Evolutionary conservation across 768 basidiomycete genomes (phyloP).

Genomic region (Coprinopsis marcescibilis): DNA sequence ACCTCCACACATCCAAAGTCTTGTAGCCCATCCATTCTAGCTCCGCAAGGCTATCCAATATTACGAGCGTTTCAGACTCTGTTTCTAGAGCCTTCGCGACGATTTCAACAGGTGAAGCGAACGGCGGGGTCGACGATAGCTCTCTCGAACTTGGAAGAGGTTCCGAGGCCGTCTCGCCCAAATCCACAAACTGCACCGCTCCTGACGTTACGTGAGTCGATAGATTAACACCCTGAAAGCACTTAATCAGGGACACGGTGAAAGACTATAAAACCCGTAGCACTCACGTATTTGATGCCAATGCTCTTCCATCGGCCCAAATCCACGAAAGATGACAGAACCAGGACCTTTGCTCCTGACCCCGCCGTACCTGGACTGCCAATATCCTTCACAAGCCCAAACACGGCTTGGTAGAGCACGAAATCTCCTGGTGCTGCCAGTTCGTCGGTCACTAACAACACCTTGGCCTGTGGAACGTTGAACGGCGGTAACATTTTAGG

Average conservation of each 20-base stretch:
- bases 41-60: conserved; percentile 65
- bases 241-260: conserved; percentile 35
- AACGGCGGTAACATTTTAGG: conserved; percentile 29
- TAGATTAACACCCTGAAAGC: conserved; percentile 13
- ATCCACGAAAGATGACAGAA: conserved; percentile 56
- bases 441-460: conserved; percentile 66
- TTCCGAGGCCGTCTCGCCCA: conserved; percentile 15
- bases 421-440: conserved; percentile 70
- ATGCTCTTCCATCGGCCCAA: conserved; percentile 58
- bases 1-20: conserved; percentile 43
- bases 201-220: conserved; percentile 18
- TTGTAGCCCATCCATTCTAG: conserved; percentile 70
- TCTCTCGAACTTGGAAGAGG: conserved; percentile 23
- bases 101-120: conserved; percentile 17
- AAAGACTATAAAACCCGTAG: conserved; percentile 13
- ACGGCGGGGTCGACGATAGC: conserved; percentile 32
- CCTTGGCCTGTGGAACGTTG: conserved; percentile 44
- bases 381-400: conserved; percentile 44
- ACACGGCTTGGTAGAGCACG: conserved; percentile 51
- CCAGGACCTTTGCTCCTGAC: conserved; percentile 26
- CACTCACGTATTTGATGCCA: conserved; percentile 55
- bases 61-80: conserved; percentile 34
- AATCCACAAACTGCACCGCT: conserved; percentile 50
- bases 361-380: conserved; percentile 4
- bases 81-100: not conserved